Evolutionary conservation across 768 basidiomycete species (phyloP).

Genomic region (Macrocybe gigantea): DNA sequence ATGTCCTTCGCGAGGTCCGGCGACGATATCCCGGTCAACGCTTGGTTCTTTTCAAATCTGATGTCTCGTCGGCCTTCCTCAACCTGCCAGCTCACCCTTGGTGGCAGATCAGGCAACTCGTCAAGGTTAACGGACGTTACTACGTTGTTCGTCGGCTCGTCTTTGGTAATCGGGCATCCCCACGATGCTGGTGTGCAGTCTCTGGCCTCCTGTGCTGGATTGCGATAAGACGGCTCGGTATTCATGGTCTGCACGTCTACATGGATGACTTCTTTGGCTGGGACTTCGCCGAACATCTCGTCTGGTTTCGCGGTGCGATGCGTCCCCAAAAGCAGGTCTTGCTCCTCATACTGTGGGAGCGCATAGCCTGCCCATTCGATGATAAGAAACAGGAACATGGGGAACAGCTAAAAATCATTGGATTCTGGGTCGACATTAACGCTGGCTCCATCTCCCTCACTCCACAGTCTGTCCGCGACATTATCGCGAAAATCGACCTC

Average conservation of each 20-base stretch:
- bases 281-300: too few relatives aligned
- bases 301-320: conserved; percentile 24
- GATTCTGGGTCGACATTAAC: conserved; percentile 25
- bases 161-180: too few relatives aligned
- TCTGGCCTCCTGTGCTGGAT: conserved; percentile 20
- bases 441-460: conserved; percentile 17
- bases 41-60: background rate
- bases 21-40: background rate
- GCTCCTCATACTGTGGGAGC: conserved; percentile 20
- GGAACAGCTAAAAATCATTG: conserved; percentile 23
- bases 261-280: too few relatives aligned
- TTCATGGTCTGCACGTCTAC: conserved; percentile 16
- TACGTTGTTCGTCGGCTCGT: too few relatives aligned
- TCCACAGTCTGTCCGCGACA: background rate
- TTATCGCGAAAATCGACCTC: background rate
- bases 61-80: background rate
- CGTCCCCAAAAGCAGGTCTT: conserved; percentile 16
- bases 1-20: background rate
- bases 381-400: conserved; percentile 23
- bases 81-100: background rate
- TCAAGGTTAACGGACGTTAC: too few relatives aligned
- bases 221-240: conserved; percentile 8
- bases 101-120: background rate
- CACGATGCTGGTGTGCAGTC: conserved; percentile 13
- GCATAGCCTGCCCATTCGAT: conserved; percentile 17